These are phyloP conservation scores for Syzygium malaccense DNA, from an alignment of 441 rosid species.

Conservation along the genomic window DNA sequence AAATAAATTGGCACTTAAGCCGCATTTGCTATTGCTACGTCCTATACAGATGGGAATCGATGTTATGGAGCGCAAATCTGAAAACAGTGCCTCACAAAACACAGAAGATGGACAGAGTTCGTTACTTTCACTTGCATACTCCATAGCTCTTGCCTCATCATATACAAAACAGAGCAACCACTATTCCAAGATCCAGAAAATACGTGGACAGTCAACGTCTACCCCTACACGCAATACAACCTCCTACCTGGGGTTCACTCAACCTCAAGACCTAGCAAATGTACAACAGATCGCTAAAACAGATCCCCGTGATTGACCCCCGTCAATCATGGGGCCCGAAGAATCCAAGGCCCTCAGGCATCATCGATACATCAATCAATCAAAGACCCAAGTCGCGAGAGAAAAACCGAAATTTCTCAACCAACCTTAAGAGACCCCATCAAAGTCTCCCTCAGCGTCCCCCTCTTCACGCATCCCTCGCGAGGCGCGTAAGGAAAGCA, in stretches of 20 bases:
- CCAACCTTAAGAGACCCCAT: slow-evolving; percentile 63
- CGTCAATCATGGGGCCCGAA: background rate
- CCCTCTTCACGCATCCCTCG: background rate
- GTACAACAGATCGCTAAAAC: background rate
- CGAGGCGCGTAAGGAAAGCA: slow-evolving; percentile 52
- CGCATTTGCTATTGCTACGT: background rate
- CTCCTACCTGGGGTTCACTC: background rate
- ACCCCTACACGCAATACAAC: background rate
- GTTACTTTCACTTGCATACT: background rate
- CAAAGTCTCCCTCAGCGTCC: slow-evolving; percentile 27
- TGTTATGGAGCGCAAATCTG: background rate
- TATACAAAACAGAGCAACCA: background rate
- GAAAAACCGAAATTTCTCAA: background rate
- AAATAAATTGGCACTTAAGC: background rate
- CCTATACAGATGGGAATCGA: background rate
- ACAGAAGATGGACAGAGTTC: background rate
- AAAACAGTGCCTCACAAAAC: background rate
- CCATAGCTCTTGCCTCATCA: background rate
- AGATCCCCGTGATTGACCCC: background rate
- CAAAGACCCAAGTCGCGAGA: background rate
- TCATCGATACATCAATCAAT: background rate
- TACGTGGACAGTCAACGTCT: background rate
- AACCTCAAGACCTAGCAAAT: background rate
- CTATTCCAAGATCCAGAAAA: background rate
- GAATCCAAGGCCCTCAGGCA: background rate